Conservation (phyloP, 2,329 filamentous ascomycete species). For the Graphilbum fragrans region DNA sequence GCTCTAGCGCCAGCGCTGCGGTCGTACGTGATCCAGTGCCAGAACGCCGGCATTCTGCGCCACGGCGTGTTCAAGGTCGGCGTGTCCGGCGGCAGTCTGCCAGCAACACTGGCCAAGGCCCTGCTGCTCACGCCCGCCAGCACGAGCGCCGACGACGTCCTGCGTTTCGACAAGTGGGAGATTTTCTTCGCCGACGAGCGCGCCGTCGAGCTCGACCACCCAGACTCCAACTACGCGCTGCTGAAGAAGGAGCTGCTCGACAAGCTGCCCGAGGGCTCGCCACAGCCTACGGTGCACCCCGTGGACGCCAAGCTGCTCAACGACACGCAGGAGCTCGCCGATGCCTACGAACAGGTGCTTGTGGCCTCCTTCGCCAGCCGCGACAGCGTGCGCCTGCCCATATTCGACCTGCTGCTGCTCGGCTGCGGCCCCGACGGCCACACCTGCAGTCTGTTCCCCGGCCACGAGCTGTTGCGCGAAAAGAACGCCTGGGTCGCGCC, state of each 20-base stretch:
- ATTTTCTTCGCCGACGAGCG: conserved; percentile 98
- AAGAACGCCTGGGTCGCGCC: conserved; percentile 82
- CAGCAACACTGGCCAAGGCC: conserved; percentile 74
- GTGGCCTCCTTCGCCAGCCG: conserved; percentile 79
- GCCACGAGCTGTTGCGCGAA: conserved; percentile 76
- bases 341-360: conserved; percentile 82
- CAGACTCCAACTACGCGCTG: conserved; percentile 87
- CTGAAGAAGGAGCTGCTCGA: conserved; percentile 79
- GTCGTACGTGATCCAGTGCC: conserved; percentile 68
- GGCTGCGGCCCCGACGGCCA: conserved; percentile 94
- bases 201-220: conserved; percentile 80
- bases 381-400: conserved; percentile 86
- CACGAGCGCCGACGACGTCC: conserved; percentile 39
- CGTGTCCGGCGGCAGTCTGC: conserved; percentile 87
- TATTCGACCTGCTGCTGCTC: conserved; percentile 88
- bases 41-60: conserved; percentile 66
- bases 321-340: conserved; percentile 83
- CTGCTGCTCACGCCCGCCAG: conserved; percentile 49
- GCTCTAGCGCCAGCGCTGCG: conserved; percentile 68
- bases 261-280: conserved; percentile 62
- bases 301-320: conserved; percentile 56
- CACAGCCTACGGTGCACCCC: conserved; percentile 61
- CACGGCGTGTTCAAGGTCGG: conserved; percentile 83
- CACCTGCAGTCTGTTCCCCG: conserved; percentile 92
- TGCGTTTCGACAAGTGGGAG: conserved; percentile 83